Conservation (phyloP, 495 filamentous ascomycete genomes). For the Penicillium maclennaniae region DNA sequence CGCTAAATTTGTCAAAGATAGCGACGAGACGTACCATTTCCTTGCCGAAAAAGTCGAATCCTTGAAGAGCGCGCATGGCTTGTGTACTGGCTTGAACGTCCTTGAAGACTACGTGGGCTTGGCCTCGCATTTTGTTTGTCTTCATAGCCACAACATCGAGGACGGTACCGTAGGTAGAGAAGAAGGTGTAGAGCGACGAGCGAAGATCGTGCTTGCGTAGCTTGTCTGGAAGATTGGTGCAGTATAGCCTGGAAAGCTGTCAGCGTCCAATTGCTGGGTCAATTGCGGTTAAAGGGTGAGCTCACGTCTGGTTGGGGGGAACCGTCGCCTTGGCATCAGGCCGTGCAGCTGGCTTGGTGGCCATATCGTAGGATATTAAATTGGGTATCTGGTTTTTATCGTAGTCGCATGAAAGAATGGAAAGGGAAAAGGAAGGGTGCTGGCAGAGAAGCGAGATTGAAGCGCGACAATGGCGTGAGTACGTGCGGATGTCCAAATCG, state of each 20-base stretch:
- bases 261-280: slow-evolving; percentile 16
- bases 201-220: slow-evolving; percentile 80
- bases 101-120: slow-evolving; percentile 88
- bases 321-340: slow-evolving; percentile 35
- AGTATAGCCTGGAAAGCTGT: slow-evolving; percentile 65
- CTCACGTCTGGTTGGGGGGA: slow-evolving; percentile 72
- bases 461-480: slow-evolving; percentile 10
- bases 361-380: slow-evolving; percentile 26
- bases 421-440: background rate
- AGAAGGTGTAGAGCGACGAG: slow-evolving; percentile 83
- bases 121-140: slow-evolving; percentile 86
- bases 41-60: slow-evolving; percentile 81
- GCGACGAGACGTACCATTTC: slow-evolving; percentile 63
- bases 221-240: slow-evolving; percentile 80
- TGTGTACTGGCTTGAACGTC: slow-evolving; percentile 84
- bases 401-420: background rate
- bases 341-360: slow-evolving; percentile 36
- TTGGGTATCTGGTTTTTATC: background rate
- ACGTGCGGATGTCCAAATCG: slow-evolving; percentile 10
- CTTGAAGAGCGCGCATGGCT: slow-evolving; percentile 82
- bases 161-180: slow-evolving; percentile 88
- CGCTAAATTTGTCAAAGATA: background rate
- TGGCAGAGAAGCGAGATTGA: background rate
- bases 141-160: slow-evolving; percentile 91
- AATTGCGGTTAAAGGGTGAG: slow-evolving; percentile 15